These are phyloP conservation scores for Anaeramoeba flamelloides DNA, from an alignment of 78 protist genomes.

Conservation along the genomic window DNA sequence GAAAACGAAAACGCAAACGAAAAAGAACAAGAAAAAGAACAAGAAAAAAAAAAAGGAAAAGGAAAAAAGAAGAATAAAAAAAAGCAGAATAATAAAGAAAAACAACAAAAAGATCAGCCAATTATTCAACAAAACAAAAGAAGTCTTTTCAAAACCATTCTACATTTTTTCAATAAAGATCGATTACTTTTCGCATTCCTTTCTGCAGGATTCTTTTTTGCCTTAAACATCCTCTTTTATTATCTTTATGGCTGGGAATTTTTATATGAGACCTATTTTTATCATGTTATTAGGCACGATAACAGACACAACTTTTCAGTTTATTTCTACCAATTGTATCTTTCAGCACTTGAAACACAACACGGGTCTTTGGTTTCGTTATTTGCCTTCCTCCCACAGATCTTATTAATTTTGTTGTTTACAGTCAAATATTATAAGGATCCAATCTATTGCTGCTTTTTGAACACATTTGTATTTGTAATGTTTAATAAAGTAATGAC, in stretches of 20 bases:
- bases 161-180: background rate
- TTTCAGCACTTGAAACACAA: background rate
- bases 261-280: constrained; percentile 38
- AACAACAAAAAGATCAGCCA: too few species aligned
- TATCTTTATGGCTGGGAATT: constrained; percentile 25
- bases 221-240: background rate
- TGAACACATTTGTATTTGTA: constrained; percentile 64
- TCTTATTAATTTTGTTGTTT: background rate
- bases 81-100: too few species aligned
- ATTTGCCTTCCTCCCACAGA: constrained; percentile 14
- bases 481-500: constrained; percentile 83
- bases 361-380: background rate
- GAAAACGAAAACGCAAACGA: background rate
- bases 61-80: too few species aligned
- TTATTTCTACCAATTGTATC: constrained; percentile 59
- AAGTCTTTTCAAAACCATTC: background rate
- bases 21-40: background rate
- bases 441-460: constrained; percentile 25
- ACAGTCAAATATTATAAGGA: constrained; percentile 3
- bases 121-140: too few species aligned
- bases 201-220: background rate
- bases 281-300: constrained; percentile 57
- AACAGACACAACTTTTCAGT: constrained; percentile 76
- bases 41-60: background rate
- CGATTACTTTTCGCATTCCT: background rate